Conservation (phyloP, 2,329 filamentous ascomycete genomes). For the Talaromyces verruculosus region DNA sequence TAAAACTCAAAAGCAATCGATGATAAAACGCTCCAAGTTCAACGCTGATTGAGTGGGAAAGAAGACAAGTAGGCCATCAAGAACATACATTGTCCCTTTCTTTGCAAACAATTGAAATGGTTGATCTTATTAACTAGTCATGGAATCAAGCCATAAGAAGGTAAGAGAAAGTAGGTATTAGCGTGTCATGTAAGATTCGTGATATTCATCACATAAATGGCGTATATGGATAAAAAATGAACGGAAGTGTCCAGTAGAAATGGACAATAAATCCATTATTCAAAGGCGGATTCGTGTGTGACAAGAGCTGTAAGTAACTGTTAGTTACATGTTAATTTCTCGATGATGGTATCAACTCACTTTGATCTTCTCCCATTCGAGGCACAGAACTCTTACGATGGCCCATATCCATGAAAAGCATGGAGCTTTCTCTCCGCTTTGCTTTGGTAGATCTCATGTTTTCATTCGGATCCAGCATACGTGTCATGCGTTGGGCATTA, state of each 20-base stretch:
- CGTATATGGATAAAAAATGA: constrained; percentile 2
- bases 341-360: constrained; percentile 23
- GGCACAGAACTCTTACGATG: constrained; percentile 31
- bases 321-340: not conserved
- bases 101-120: not conserved
- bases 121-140: not conserved
- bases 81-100: not conserved
- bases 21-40: constrained; percentile 9
- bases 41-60: constrained; percentile 8
- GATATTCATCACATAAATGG: constrained; percentile 14
- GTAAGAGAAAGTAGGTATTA: not conserved
- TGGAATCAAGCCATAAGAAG: constrained; percentile 7
- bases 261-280: constrained; percentile 18
- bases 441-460: constrained; percentile 42
- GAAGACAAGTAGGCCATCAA: not conserved
- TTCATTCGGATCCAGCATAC: constrained; percentile 43
- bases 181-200: constrained; percentile 6
- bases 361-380: constrained; percentile 27
- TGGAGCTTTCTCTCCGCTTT: constrained; percentile 51
- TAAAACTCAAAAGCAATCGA: constrained; percentile 12
- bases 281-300: constrained; percentile 23
- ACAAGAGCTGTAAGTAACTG: constrained; percentile 19
- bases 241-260: not conserved
- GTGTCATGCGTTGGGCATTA: constrained; percentile 24
- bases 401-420: constrained; percentile 47